phyloP scores from a whole-genome alignment of 306 rosid genomes.

The Cucumis cinereus region DNA sequence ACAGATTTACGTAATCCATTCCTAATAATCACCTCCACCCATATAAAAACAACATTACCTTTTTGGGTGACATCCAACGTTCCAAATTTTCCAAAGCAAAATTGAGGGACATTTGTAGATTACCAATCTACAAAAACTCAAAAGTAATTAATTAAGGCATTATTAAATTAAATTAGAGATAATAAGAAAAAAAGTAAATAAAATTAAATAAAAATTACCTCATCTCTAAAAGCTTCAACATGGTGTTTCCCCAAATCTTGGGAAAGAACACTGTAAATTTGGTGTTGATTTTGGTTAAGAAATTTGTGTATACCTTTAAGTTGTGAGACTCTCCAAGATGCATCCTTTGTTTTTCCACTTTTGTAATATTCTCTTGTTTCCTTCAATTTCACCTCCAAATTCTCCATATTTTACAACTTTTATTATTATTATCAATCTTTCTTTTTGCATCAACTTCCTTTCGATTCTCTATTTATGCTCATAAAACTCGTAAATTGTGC shows the following conservation, averaged over 20 bases:
- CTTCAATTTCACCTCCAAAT: slow-evolving; percentile 23
- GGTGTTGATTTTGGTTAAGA: slow-evolving; percentile 28
- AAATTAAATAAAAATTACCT: slow-evolving; percentile 18
- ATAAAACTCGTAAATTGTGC: too few relatives aligned
- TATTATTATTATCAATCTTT: too few relatives aligned
- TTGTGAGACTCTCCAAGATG: slow-evolving; percentile 60
- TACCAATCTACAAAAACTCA: slow-evolving; percentile 30
- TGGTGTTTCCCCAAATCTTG: slow-evolving; percentile 60
- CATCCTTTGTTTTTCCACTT: slow-evolving; percentile 48
- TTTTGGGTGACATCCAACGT: slow-evolving; percentile 47
- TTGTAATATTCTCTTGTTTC: slow-evolving; percentile 30
- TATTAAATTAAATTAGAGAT: not conserved
- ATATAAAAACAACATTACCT: slow-evolving; percentile 18
- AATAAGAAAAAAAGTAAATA: not conserved
- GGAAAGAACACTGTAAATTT: slow-evolving; percentile 42
- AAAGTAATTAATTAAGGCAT: too few relatives aligned
- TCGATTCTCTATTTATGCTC: too few relatives aligned
- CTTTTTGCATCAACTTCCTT: too few relatives aligned
- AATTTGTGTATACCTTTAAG: slow-evolving; percentile 34
- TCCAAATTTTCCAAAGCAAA: slow-evolving; percentile 20
- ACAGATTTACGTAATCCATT: too few relatives aligned
- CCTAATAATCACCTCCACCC: too few relatives aligned
- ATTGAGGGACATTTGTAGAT: slow-evolving; percentile 35
- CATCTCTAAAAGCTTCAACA: slow-evolving; percentile 67
- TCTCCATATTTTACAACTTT: not conserved